Conservation (phyloP, 192 early-diverging fungal species). For the Gigaspora rosea region DNA sequence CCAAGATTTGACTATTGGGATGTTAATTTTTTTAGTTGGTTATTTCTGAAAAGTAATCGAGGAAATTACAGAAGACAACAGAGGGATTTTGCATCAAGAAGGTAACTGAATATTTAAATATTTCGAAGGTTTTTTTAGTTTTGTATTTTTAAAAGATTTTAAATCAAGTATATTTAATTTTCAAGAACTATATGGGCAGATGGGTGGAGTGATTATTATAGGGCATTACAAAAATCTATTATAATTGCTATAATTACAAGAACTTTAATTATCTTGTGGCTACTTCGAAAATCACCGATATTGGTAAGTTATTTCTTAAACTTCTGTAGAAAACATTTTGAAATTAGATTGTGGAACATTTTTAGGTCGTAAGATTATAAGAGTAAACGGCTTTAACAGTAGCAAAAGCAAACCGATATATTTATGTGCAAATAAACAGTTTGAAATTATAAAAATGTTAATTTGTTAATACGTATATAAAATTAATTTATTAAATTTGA, state of each 20-base stretch:
- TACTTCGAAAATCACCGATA: no score
- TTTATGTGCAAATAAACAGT: no score
- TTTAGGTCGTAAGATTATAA: no score
- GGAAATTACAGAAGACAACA: not conserved
- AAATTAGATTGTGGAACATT: no score
- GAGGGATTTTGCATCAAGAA: not conserved
- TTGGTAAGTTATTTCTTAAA: no score
- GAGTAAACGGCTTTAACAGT: no score
- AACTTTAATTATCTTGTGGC: not conserved
- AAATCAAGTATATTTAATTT: not conserved
- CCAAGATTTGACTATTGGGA: constrained; percentile 34
- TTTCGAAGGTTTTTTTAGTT: not conserved
- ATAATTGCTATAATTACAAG: constrained; percentile 19
- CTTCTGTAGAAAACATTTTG: no score
- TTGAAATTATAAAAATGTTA: no score
- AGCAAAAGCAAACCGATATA: no score
- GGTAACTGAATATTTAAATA: not conserved
- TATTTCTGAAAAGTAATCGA: constrained; percentile 18
- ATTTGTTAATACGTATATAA: no score
- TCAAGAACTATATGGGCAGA: constrained; percentile 18
- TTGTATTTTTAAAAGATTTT: not conserved
- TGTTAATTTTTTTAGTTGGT: constrained; percentile 33
- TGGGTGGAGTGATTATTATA: constrained; percentile 29
- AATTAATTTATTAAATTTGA: no score
- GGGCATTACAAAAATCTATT: constrained; percentile 19